These are phyloP conservation scores for Proliferodiscus dingleyae DNA, from an alignment of 2,329 filamentous ascomycete species.

Conservation along the genomic window DNA sequence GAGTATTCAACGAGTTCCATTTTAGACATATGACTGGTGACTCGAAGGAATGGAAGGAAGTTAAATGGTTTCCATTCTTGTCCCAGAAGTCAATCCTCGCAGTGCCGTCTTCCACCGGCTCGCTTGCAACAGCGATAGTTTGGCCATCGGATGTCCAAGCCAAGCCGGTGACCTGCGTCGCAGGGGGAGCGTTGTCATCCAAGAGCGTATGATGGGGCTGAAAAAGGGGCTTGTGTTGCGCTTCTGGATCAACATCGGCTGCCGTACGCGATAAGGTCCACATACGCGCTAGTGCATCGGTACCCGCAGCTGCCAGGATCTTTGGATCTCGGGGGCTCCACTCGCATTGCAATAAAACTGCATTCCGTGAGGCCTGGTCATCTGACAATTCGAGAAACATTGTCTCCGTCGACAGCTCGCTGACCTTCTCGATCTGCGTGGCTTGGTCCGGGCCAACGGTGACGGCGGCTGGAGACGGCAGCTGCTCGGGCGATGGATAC, in stretches of 20 bases:
- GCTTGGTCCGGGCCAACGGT: slow-evolving; percentile 60
- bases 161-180: slow-evolving; percentile 53
- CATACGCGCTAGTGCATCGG: slow-evolving; percentile 65
- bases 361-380: slow-evolving; percentile 41
- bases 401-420: slow-evolving; percentile 55
- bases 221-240: slow-evolving; percentile 27
- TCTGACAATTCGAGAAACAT: slow-evolving; percentile 52
- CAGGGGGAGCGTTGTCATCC: slow-evolving; percentile 47
- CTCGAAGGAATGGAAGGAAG: slow-evolving; percentile 52
- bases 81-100: slow-evolving; percentile 53
- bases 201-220: slow-evolving; percentile 41
- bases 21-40: slow-evolving; percentile 57
- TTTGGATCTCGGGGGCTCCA: slow-evolving; percentile 62
- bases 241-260: slow-evolving; percentile 37
- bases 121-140: slow-evolving; percentile 53
- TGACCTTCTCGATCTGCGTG: slow-evolving; percentile 60
- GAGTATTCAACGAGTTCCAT: slow-evolving; percentile 53
- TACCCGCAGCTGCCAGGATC: slow-evolving; percentile 62
- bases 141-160: slow-evolving; percentile 56
- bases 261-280: slow-evolving; percentile 56
- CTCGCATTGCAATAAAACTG: slow-evolving; percentile 63
- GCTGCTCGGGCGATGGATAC: slow-evolving; percentile 55
- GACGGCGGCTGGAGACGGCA: slow-evolving; percentile 47
- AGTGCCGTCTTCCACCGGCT: slow-evolving; percentile 42
- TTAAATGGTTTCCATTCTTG: slow-evolving; percentile 46